phyloP scores from a whole-genome alignment of 2,329 filamentous ascomycete genomes.

The Aspergillus cejpii region DNA sequence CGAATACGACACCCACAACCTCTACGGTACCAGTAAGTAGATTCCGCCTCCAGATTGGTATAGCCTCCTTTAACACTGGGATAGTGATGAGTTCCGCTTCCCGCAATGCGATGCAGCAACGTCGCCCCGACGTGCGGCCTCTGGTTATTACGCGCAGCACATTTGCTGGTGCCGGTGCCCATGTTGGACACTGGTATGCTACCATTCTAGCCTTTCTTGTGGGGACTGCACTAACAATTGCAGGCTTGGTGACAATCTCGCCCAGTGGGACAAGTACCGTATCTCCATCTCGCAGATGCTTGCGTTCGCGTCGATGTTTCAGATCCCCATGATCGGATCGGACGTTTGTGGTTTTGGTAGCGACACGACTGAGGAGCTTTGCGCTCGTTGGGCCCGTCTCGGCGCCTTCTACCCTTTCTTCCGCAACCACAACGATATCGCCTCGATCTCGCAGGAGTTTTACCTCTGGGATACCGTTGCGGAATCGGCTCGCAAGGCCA shows the following conservation, averaged over 20 bases:
- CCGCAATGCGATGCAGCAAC: slow-evolving; percentile 57
- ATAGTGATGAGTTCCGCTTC: slow-evolving; percentile 62
- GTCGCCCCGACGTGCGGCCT: slow-evolving; percentile 59
- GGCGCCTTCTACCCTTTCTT: slow-evolving; percentile 71
- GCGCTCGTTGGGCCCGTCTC: slow-evolving; percentile 67
- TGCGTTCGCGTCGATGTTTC: slow-evolving; percentile 58
- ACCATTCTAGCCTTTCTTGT: slow-evolving; percentile 28
- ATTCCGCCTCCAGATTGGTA: no score
- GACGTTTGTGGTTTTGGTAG: slow-evolving; percentile 73
- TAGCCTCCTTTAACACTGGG: slow-evolving; percentile 1
- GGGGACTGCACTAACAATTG: background rate
- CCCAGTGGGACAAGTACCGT: slow-evolving; percentile 54
- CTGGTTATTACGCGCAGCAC: slow-evolving; percentile 70
- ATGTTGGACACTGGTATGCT: slow-evolving; percentile 51
- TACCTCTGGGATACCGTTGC: slow-evolving; percentile 62
- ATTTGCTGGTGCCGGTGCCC: slow-evolving; percentile 62
- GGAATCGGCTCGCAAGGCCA: slow-evolving; percentile 59
- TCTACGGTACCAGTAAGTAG: slow-evolving; percentile 58
- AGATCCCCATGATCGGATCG: slow-evolving; percentile 60
- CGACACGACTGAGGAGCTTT: slow-evolving; percentile 61
- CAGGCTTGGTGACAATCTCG: slow-evolving; percentile 56
- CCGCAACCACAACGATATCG: slow-evolving; percentile 61
- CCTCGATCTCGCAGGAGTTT: slow-evolving; percentile 59
- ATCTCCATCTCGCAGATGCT: slow-evolving; percentile 54
- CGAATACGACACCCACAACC: slow-evolving; percentile 70